phyloP scores from a whole-genome alignment of 2,329 filamentous ascomycete genomes.

The Diaporthe ampelina region DNA sequence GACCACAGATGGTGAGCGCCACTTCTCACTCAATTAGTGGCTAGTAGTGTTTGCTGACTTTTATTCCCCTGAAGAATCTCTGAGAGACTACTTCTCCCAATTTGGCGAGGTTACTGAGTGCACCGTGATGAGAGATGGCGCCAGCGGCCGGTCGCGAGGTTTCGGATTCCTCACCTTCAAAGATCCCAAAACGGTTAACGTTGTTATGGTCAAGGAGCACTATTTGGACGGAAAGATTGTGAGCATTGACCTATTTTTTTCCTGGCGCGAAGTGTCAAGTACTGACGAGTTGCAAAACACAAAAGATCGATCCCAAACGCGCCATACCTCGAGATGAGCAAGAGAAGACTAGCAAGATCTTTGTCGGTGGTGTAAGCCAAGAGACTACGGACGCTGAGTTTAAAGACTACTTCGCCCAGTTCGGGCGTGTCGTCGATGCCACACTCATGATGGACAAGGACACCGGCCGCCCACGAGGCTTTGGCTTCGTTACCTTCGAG shows the following conservation, averaged over 20 bases:
- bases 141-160: constrained; percentile 91
- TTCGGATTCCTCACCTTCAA: constrained; percentile 99
- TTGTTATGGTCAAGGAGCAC: constrained; percentile 99
- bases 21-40: constrained; percentile 15
- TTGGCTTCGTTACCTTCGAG: constrained; percentile 98
- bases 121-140: constrained; percentile 98
- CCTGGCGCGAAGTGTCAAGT: not conserved
- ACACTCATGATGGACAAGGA: constrained; percentile 99
- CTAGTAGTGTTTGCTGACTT: constrained; percentile 16
- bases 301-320: constrained; percentile 95
- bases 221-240: constrained; percentile 99
- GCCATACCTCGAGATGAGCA: constrained; percentile 98
- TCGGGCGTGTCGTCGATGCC: constrained; percentile 95
- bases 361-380: constrained; percentile 97
- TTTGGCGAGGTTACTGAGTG: constrained; percentile 98
- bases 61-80: constrained; percentile 76
- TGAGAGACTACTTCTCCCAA: constrained; percentile 97
- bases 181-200: constrained; percentile 97
- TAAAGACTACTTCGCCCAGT: constrained; percentile 96
- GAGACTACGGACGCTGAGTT: constrained; percentile 98
- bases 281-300: constrained; percentile 15
- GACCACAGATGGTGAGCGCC: constrained; percentile 90
- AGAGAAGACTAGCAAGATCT: constrained; percentile 98
- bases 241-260: constrained; percentile 55
- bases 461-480: constrained; percentile 94